Evolutionary conservation across 2,329 filamentous ascomycete species (phyloP).

Genomic region (Fonsecaea nubica): DNA sequence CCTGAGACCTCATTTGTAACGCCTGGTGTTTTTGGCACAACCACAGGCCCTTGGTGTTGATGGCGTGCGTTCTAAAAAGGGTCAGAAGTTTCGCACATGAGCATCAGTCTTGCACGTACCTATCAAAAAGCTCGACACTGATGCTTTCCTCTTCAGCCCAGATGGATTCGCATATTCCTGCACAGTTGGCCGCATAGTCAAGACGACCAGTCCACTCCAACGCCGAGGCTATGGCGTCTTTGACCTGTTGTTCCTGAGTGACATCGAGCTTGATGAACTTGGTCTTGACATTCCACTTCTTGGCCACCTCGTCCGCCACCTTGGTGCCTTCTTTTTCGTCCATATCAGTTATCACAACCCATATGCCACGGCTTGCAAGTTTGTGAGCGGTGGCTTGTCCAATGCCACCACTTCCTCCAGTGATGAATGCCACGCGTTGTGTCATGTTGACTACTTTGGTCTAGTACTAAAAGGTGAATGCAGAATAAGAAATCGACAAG

Average conservation of each 20-base stretch:
- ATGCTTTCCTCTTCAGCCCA: constrained; percentile 34
- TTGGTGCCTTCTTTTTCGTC: constrained; percentile 22
- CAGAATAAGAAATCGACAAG: background rate
- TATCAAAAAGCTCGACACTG: constrained; percentile 32
- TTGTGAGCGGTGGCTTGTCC: constrained; percentile 32
- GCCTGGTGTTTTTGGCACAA: constrained; percentile 34
- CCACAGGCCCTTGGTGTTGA: constrained; percentile 34
- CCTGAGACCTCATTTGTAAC: constrained; percentile 32
- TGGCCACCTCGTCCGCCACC: constrained; percentile 27
- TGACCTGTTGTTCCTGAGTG: constrained; percentile 33
- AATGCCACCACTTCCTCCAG: constrained; percentile 33
- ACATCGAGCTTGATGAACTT: constrained; percentile 36
- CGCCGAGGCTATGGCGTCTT: constrained; percentile 24
- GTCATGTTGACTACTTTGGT: constrained; percentile 16
- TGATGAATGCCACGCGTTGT: constrained; percentile 30
- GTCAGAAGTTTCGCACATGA: background rate
- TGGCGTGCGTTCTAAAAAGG: constrained; percentile 24
- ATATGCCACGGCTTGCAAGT: constrained; percentile 31
- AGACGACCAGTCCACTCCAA: constrained; percentile 30
- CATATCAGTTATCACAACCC: constrained; percentile 30
- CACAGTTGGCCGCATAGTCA: constrained; percentile 36
- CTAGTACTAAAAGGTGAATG: background rate
- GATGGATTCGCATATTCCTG: constrained; percentile 32
- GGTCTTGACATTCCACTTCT: constrained; percentile 29
- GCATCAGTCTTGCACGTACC: constrained; percentile 10